Evolutionary conservation across 2,329 filamentous ascomycete genomes (phyloP), one percentile per base, ranked within the genome.

Genomic region (Penicillium italicum): DNA sequence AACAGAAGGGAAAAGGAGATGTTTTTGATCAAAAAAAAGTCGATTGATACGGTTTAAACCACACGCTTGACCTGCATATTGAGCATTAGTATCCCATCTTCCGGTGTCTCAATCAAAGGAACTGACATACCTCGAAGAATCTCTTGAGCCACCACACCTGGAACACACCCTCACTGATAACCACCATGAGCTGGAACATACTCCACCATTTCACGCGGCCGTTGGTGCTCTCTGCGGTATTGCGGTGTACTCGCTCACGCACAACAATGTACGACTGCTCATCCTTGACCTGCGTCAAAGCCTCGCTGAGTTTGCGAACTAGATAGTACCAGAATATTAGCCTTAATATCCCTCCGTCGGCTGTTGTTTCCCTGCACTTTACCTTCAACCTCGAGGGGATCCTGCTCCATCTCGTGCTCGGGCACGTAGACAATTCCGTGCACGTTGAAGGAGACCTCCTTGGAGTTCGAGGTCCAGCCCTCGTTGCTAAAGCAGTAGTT

Each of bases 101-200:
- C 14, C 2, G 4, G 10, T 18, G 2, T 10, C 18, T 47, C 26
- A n/a, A 18, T 28, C 22, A 5, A 34, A 36, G 22, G 2, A 47
- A 24, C 20, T 9, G 24, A 31, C 44, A 5, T 47, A 87, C 85
- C 86, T 97, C 92, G 72, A 97, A 97, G 83, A 99, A 99, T 72
- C 94, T 85, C 80, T 96, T 94, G 74, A 99, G 77, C 92, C 94
- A 99, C 93, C 94, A 99, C 63, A 99, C 93, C 80, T 99, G 94
- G 82, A 99, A 99, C 64, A 97, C 80, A 58, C 91, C 94, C 80
- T 97, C 91, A 68, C 89, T 91, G 63, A 95, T 82, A 61, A 99
- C 84, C 48, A 97, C 86, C 54, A 85, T 83, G 62, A 99, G 85
- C 77, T 99, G 92, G 77, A 97, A 97, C 67, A 97, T 84, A 76